These are phyloP conservation scores for Pseudogymnoascus sp. DNA, from an alignment of 2,329 filamentous ascomycete genomes.

Conservation along the genomic window DNA sequence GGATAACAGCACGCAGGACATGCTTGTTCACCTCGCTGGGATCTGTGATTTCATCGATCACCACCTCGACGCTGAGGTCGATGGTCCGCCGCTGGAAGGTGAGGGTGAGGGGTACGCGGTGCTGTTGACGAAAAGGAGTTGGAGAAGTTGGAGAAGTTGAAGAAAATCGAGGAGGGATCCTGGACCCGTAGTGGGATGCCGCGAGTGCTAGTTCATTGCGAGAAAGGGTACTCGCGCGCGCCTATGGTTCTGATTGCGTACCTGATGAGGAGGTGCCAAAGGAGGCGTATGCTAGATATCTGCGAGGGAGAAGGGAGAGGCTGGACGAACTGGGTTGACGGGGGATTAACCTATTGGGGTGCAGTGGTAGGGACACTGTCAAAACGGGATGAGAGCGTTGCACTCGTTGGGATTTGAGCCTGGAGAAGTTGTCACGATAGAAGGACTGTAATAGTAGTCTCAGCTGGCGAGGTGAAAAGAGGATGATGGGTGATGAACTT, in stretches of 20 bases:
- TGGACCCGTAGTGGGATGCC: background rate
- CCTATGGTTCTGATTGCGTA: slow-evolving; percentile 1
- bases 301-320: background rate
- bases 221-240: background rate
- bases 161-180: background rate
- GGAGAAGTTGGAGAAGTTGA: background rate
- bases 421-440: background rate
- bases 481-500: background rate
- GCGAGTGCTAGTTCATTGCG: slow-evolving; percentile 28
- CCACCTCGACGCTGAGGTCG: background rate
- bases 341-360: background rate
- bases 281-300: background rate
- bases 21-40: slow-evolving; percentile 9
- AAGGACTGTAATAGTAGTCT: background rate
- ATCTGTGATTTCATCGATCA: slow-evolving; percentile 23
- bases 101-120: background rate
- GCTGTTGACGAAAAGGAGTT: background rate
- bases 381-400: background rate
- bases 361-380: background rate
- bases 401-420: background rate
- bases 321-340: background rate
- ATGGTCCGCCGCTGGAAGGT: background rate
- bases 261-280: slow-evolving; percentile 14
- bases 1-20: slow-evolving; percentile 14
- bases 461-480: background rate